These are phyloP conservation scores for Areca catechu DNA, from an alignment of 176 grass and related monocot species.

Conservation along the genomic window DNA sequence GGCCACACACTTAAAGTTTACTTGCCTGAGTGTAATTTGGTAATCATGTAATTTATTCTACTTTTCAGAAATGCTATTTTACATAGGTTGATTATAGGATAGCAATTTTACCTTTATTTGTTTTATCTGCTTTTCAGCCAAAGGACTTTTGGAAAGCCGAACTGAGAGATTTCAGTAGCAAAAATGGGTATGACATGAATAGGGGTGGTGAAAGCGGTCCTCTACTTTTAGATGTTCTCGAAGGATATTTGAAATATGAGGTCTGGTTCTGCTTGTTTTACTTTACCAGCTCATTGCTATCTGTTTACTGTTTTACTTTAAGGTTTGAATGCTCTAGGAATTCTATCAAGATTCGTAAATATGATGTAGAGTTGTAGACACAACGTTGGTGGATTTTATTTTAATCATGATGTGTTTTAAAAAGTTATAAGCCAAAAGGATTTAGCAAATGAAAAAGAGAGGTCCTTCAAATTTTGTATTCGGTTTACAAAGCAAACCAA, in stretches of 20 bases:
- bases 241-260: slow-evolving; percentile 97
- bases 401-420: too few species aligned
- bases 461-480: too few species aligned
- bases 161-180: slow-evolving; percentile 63
- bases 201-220: slow-evolving; percentile 73
- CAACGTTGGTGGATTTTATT: too few species aligned
- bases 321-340: not conserved
- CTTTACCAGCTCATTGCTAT: not conserved
- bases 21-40: slow-evolving; percentile 5
- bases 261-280: slow-evolving; percentile 30
- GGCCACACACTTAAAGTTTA: slow-evolving; percentile 6
- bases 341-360: not conserved
- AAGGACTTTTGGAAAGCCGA: slow-evolving; percentile 96
- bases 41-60: not conserved
- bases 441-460: too few species aligned
- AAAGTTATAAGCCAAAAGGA: too few species aligned
- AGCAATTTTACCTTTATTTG: not conserved
- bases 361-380: too few species aligned
- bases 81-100: not conserved
- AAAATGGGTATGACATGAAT: slow-evolving; percentile 47
- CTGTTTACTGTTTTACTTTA: not conserved
- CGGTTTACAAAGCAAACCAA: too few species aligned
- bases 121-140: slow-evolving; percentile 31
- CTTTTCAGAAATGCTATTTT: slow-evolving; percentile 2
- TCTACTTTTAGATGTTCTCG: slow-evolving; percentile 85